These are phyloP conservation scores for Hymenoscyphus scutula DNA, from an alignment of 2,329 filamentous ascomycete genomes.

Conservation along the genomic window DNA sequence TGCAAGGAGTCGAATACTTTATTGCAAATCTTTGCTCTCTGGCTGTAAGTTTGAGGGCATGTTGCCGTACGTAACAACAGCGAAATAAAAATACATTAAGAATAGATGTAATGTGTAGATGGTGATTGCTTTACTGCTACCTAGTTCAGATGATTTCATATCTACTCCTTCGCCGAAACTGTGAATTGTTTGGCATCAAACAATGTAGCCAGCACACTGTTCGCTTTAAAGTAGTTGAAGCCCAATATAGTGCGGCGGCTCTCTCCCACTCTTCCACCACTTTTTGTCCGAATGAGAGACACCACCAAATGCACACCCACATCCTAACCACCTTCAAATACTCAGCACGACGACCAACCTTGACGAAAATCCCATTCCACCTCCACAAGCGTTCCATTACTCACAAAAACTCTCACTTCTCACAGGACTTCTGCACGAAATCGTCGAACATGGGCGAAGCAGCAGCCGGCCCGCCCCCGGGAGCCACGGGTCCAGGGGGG, in stretches of 20 bases:
- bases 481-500: no score
- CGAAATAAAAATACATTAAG: constrained; percentile 27
- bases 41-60: constrained; percentile 15
- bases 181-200: neutral
- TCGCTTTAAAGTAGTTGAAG: no score
- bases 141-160: neutral
- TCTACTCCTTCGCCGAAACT: neutral
- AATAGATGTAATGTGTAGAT: constrained; percentile 6
- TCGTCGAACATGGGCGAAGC: constrained; percentile 3
- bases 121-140: neutral
- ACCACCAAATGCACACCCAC: neutral
- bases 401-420: no score
- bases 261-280: neutral
- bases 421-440: neutral
- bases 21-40: constrained; percentile 26
- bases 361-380: neutral
- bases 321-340: neutral
- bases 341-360: neutral
- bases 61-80: constrained; percentile 13
- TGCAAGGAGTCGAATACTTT: constrained; percentile 16
- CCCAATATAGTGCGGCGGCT: no score
- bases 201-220: neutral
- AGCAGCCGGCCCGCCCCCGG: neutral
- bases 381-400: no score
- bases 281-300: neutral